Percentiles rank a stretch among this genome's conserved stretches.
Evolutionary conservation across 2,329 filamentous ascomycete species (phyloP).

Genomic region (Aspergillus glaucus): DNA sequence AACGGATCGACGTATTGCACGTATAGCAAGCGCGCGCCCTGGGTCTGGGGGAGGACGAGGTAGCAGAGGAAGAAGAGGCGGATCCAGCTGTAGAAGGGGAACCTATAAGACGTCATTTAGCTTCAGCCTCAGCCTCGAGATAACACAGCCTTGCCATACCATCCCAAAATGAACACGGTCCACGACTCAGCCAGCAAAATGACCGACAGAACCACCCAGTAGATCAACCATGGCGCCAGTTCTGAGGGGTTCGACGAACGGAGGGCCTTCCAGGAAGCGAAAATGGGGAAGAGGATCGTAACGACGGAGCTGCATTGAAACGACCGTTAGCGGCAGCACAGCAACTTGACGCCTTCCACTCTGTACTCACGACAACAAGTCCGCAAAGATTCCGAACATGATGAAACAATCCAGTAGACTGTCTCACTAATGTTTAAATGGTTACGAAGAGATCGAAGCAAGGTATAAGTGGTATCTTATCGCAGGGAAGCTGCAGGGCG

Average conservation of each 20-base stretch:
- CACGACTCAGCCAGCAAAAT: slow-evolving; percentile 78
- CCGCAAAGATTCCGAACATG: slow-evolving; percentile 75
- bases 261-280: slow-evolving; percentile 96
- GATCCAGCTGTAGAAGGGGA: slow-evolving; percentile 91
- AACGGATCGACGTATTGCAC: slow-evolving; percentile 80
- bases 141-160: slow-evolving; percentile 45
- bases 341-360: not conserved
- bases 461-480: not conserved
- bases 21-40: slow-evolving; percentile 83
- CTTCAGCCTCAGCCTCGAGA: not conserved
- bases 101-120: slow-evolving; percentile 42
- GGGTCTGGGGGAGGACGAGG: slow-evolving; percentile 94
- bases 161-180: slow-evolving; percentile 77
- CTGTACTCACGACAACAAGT: slow-evolving; percentile 65
- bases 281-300: slow-evolving; percentile 89
- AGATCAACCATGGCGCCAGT: slow-evolving; percentile 97
- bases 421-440: not conserved
- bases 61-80: slow-evolving; percentile 84
- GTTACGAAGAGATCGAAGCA: not conserved
- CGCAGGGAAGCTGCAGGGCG: slow-evolving; percentile 8
- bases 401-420: slow-evolving; percentile 9
- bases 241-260: slow-evolving; percentile 84
- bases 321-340: not conserved
- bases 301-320: slow-evolving; percentile 60
- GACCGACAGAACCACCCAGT: slow-evolving; percentile 89